phyloP scores from a whole-genome alignment of 805 yeast genomes.

The Yamadazyma tumulicola region DNA sequence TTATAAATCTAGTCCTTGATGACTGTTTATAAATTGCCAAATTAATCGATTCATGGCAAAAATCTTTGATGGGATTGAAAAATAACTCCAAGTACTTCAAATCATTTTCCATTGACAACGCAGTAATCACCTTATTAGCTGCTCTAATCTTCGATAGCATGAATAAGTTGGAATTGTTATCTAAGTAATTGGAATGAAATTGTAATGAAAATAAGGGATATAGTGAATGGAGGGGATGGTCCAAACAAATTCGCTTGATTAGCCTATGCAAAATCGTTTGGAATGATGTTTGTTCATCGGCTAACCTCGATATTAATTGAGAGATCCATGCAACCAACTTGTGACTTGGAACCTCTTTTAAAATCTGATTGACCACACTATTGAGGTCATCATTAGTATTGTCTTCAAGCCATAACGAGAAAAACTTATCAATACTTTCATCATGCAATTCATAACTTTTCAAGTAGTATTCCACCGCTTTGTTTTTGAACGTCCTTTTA shows the following conservation, averaged over 20 bases:
- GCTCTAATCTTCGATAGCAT: constrained; percentile 42
- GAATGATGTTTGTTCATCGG: constrained; percentile 47
- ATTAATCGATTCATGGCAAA: constrained; percentile 49
- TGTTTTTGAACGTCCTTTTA: constrained; percentile 42
- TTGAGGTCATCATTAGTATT: constrained; percentile 45
- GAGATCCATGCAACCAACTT: constrained; percentile 78
- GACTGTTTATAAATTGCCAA: constrained; percentile 47
- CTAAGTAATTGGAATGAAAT: constrained; percentile 36
- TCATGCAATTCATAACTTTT: constrained; percentile 48
- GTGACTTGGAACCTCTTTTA: constrained; percentile 48
- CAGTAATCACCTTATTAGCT: constrained; percentile 48
- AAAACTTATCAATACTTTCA: constrained; percentile 63
- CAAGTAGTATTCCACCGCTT: constrained; percentile 59
- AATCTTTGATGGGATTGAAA: constrained; percentile 43
- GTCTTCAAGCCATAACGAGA: constrained; percentile 79
- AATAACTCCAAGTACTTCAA: constrained; percentile 13
- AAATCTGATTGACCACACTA: constrained; percentile 29
- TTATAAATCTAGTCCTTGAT: constrained; percentile 27
- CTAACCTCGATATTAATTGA: constrained; percentile 72
- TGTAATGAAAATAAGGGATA: constrained; percentile 59
- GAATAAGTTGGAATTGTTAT: constrained; percentile 26
- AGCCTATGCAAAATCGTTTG: constrained; percentile 52
- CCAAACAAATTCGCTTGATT: constrained; percentile 43
- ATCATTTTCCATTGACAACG: constrained; percentile 5
- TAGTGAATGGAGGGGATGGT: constrained; percentile 72